phyloP scores from a whole-genome alignment of 371 early-diverging fungal species.

The Chytridium lagenaria region DNA sequence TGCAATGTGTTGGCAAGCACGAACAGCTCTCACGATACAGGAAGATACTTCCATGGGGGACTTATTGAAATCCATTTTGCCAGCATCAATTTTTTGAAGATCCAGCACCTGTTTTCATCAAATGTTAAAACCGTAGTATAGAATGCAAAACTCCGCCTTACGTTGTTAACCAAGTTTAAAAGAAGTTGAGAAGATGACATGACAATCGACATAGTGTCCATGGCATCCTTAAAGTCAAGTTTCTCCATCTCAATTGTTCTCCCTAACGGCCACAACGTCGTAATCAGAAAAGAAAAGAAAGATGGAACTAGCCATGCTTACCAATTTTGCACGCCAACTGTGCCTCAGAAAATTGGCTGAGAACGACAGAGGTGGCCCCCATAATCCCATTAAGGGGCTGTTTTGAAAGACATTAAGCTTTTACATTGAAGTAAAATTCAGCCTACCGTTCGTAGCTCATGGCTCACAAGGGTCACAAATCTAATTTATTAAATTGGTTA shows the following conservation, averaged over 20 bases:
- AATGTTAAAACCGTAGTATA: background rate
- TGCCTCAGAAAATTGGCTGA: background rate
- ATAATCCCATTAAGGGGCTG: slow-evolving; percentile 9
- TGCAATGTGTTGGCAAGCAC: slow-evolving; percentile 9
- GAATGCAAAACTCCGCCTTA: background rate
- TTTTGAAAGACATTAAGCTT: background rate
- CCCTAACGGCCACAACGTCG: background rate
- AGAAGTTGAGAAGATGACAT: slow-evolving; percentile 10
- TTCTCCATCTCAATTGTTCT: background rate
- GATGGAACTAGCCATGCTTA: background rate
- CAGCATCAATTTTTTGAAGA: slow-evolving; percentile 7
- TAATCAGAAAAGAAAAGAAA: background rate
- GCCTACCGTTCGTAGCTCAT: slow-evolving; percentile 3
- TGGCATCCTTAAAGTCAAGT: background rate
- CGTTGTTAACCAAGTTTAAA: slow-evolving; percentile 6
- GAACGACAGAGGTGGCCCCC: slow-evolving; percentile 7
- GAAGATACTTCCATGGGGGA: slow-evolving; percentile 6
- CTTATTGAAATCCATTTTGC: slow-evolving; percentile 1
- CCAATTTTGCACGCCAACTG: background rate
- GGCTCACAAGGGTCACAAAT: slow-evolving; percentile 7
- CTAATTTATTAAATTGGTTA: too few species aligned
- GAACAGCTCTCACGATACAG: background rate
- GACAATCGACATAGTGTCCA: slow-evolving; percentile 3
- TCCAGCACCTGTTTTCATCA: background rate
- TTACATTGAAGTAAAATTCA: background rate